Percentiles rank a stretch among this genome's conserved stretches.
Evolutionary conservation across 306 rosid genomes (phyloP).

Genomic region (Acacia confusa): DNA sequence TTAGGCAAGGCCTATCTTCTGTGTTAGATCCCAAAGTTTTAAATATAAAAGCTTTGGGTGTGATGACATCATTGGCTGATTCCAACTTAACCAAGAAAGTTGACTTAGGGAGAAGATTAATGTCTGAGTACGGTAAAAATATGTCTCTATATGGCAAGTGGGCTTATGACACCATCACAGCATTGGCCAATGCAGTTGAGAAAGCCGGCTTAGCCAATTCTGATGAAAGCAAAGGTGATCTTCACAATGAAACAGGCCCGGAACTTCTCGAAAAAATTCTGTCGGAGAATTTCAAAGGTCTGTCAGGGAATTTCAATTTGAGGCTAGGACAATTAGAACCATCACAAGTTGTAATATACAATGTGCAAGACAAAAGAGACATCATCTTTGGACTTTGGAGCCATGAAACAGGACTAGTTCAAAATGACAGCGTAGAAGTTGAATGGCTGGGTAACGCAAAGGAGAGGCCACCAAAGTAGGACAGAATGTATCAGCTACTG

Average conservation of each 20-base stretch:
- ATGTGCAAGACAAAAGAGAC: constrained; percentile 29
- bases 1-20: constrained; percentile 30
- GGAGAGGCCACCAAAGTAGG: background rate
- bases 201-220: background rate
- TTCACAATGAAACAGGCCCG: background rate
- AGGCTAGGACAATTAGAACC: constrained; percentile 28
- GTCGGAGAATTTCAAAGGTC: constrained; percentile 3
- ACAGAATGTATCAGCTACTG: background rate
- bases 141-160: background rate
- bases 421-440: background rate
- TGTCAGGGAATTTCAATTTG: constrained; percentile 34
- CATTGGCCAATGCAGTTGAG: background rate
- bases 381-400: constrained; percentile 37
- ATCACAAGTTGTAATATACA: constrained; percentile 32
- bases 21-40: background rate
- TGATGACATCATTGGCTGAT: background rate
- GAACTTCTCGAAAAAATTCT: background rate
- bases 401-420: background rate
- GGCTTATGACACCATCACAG: background rate
- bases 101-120: background rate
- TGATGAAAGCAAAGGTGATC: background rate
- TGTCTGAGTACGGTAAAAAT: background rate
- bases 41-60: too few relatives aligned
- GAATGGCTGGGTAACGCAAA: background rate
- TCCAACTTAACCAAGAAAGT: background rate